Conservation (phyloP, 106 monocot genomes). For the Acorus gramineus region DNA sequence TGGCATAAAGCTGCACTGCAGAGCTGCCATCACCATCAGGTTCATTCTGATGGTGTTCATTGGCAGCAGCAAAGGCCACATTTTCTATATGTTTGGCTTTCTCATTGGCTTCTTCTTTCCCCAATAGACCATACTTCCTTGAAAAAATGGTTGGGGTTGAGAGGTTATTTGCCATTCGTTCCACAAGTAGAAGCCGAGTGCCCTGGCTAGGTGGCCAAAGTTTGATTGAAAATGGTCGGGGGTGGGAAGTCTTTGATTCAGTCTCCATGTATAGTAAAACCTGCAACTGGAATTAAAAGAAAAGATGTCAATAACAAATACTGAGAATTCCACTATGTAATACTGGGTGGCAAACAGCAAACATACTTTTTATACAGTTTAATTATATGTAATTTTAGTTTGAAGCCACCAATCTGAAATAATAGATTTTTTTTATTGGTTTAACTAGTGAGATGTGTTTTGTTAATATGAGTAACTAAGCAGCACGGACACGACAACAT, state of each 20-base stretch:
- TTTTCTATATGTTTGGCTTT: constrained; percentile 71
- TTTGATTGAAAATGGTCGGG: constrained; percentile 63
- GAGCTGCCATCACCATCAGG: constrained; percentile 93
- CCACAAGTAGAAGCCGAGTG: constrained; percentile 67
- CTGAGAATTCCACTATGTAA: no score
- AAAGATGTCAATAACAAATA: no score
- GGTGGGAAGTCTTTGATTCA: constrained; percentile 23
- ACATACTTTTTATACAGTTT: no score
- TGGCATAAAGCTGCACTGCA: constrained; percentile 91
- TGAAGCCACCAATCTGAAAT: no score
- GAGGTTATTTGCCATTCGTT: constrained; percentile 75
- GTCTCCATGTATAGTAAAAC: constrained; percentile 16
- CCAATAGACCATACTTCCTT: constrained; percentile 64
- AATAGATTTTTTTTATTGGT: no score
- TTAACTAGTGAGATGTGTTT: no score
- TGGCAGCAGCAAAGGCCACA: constrained; percentile 42
- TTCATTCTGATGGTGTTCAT: constrained; percentile 60
- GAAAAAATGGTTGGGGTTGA: constrained; percentile 81
- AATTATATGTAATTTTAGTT: no score
- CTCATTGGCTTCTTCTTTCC: constrained; percentile 57
- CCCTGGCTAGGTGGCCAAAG: constrained; percentile 84
- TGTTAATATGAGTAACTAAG: no score
- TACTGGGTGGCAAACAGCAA: no score
- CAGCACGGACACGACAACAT: no score
- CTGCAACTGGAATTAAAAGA: no score